phyloP scores from a whole-genome alignment of 2,329 filamentous ascomycete genomes.

The Aspergillus tamarii region DNA sequence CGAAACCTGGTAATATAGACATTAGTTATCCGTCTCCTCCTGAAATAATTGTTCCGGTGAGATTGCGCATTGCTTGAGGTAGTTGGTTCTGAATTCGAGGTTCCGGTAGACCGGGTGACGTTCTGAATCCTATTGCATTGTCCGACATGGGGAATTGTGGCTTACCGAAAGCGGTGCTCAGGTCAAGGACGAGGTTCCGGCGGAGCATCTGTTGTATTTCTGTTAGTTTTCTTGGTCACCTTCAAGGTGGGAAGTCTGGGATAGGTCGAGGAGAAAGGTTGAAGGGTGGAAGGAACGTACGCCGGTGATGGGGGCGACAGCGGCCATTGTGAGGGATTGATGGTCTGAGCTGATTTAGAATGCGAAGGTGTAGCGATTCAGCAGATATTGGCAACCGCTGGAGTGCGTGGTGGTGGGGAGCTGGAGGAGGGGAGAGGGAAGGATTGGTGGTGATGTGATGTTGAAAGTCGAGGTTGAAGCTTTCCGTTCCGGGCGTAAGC shows the following conservation, averaged over 20 bases:
- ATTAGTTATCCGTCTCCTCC: constrained; percentile 19
- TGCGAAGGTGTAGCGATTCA: constrained; percentile 10
- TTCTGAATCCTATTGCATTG: background rate
- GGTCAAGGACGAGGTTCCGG: constrained; percentile 66
- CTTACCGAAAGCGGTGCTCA: constrained; percentile 68
- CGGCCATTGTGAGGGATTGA: constrained; percentile 42
- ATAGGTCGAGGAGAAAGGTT: background rate
- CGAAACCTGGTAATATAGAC: constrained; percentile 54
- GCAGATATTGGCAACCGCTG: constrained; percentile 29
- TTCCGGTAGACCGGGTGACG: background rate
- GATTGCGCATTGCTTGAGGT: background rate
- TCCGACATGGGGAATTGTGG: constrained; percentile 20
- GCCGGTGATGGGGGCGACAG: constrained; percentile 51
- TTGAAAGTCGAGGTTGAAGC: constrained; percentile 34
- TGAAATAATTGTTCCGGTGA: background rate
- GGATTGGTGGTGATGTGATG: constrained; percentile 32
- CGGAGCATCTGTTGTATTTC: constrained; percentile 62
- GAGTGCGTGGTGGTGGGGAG: constrained; percentile 24
- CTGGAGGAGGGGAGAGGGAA: constrained; percentile 26
- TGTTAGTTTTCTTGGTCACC: background rate
- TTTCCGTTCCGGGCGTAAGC: constrained; percentile 43
- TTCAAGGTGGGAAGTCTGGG: background rate
- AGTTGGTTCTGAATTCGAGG: background rate
- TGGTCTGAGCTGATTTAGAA: constrained; percentile 20
- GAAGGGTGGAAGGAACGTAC: constrained; percentile 37